These are phyloP conservation scores for Kluyveromyces siamensis DNA, from an alignment of 805 yeast genomes.

Conservation along the genomic window DNA sequence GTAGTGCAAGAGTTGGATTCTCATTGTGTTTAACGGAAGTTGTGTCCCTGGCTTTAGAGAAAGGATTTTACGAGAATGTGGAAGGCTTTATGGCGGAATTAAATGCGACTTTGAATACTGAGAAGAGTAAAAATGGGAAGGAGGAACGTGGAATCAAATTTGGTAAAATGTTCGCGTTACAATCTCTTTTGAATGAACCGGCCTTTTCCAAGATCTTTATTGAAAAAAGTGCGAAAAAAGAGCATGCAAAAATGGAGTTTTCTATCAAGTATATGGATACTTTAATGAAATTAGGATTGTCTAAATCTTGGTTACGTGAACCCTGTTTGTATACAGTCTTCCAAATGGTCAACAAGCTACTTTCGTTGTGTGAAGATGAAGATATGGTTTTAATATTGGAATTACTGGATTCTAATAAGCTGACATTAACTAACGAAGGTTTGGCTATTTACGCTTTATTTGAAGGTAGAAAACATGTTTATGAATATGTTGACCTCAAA, in stretches of 20 bases:
- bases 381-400: conserved; percentile 29
- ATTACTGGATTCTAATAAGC: conserved; percentile 40
- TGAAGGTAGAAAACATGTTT: background rate
- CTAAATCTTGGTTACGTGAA: conserved; percentile 82
- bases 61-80: conserved; percentile 4
- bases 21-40: conserved; percentile 80
- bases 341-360: conserved; percentile 35
- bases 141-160: conserved; percentile 73
- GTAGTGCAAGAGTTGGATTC: conserved; percentile 78
- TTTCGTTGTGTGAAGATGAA: conserved; percentile 14
- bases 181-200: conserved; percentile 55
- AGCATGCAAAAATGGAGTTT: conserved; percentile 18
- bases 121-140: conserved; percentile 55
- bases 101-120: conserved; percentile 27
- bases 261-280: conserved; percentile 35
- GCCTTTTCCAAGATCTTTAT: conserved; percentile 27
- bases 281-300: conserved; percentile 47
- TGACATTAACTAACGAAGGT: conserved; percentile 70
- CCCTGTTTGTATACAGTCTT: conserved; percentile 65
- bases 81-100: conserved; percentile 14
- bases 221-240: conserved; percentile 12
- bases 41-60: conserved; percentile 29
- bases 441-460: conserved; percentile 51
- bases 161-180: conserved; percentile 80
- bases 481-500: conserved; percentile 9